A percentile compares a stretch with the other conserved stretches of the same genome.
phyloP scores from a whole-genome alignment of 495 filamentous ascomycete species.

The Pyrenopolyporus hunteri region DNA sequence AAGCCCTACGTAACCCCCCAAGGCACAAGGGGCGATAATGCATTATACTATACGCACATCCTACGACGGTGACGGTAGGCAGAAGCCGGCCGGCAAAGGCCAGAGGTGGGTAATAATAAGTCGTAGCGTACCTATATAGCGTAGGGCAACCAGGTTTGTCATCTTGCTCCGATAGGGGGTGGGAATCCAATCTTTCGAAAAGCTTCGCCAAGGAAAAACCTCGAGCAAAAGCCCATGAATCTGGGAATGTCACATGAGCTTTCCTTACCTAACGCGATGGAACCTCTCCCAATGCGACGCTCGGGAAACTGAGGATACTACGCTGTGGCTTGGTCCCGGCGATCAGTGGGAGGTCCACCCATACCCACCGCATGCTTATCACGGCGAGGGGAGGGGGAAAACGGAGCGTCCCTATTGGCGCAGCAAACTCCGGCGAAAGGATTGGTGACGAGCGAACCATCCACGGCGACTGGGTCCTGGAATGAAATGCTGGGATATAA shows the following conservation, averaged over 20 bases:
- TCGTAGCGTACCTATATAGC: too few species aligned
- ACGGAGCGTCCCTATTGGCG: conserved; percentile 36
- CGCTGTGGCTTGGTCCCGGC: conserved; percentile 43
- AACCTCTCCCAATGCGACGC: conserved; percentile 38
- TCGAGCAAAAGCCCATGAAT: conserved; percentile 31
- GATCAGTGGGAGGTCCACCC: conserved; percentile 32
- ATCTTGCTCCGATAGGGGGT: conserved; percentile 24
- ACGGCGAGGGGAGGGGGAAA: conserved; percentile 23
- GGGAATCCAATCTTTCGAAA: conserved; percentile 36
- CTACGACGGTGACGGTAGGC: conserved; percentile 2
- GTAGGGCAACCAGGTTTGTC: conserved; percentile 27
- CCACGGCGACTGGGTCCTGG: conserved; percentile 37
- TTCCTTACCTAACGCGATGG: conserved; percentile 43
- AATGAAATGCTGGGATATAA: conserved; percentile 34
- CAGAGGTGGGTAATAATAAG: too few species aligned
- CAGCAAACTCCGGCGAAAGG: conserved; percentile 39
- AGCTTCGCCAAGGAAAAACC: conserved; percentile 12
- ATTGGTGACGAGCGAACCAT: conserved; percentile 26
- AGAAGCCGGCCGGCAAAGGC: too few species aligned
- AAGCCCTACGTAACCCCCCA: conserved; percentile 4
- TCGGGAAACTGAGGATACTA: conserved; percentile 40
- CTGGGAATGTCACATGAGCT: conserved; percentile 42
- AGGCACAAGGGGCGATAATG: conserved; percentile 1
- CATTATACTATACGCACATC: neutral
- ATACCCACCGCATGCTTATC: conserved; percentile 27